These are phyloP conservation scores for Colletotrichum theobromicola DNA, from an alignment of 2,329 filamentous ascomycete species.

Conservation along the genomic window DNA sequence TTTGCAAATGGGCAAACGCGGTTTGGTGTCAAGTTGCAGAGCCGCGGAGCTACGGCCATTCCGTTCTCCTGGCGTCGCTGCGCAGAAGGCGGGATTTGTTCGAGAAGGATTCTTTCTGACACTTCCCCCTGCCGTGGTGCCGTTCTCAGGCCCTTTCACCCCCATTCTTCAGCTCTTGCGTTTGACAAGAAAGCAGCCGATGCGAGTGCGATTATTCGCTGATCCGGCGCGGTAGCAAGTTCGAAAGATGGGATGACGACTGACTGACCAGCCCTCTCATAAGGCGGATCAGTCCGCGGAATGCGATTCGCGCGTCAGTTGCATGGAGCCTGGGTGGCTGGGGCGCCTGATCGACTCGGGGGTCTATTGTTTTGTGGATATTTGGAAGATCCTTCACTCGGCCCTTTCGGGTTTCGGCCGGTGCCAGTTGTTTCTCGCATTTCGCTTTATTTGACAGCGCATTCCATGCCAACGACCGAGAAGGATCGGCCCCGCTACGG, in stretches of 20 bases:
- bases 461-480: not conserved
- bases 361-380: not conserved
- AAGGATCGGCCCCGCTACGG: not conserved
- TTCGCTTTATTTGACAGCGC: not conserved
- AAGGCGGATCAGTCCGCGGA: not conserved
- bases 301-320: constrained; percentile 9
- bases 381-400: not conserved
- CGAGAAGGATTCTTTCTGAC: constrained; percentile 2
- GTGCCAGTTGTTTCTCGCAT: not conserved
- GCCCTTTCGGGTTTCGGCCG: not conserved
- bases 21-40: constrained; percentile 8
- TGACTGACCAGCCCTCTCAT: not conserved
- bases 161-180: not conserved
- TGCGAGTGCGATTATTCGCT: constrained; percentile 6
- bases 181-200: not conserved
- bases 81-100: constrained; percentile 1
- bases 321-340: not conserved
- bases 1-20: constrained; percentile 1
- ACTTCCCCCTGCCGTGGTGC: not conserved
- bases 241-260: not conserved
- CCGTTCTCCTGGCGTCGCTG: not conserved
- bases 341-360: not conserved
- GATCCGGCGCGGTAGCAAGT: not conserved
- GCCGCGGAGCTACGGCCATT: not conserved
- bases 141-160: not conserved